Evolutionary conservation across 1,139 yeast genomes (phyloP), one percentile per base, ranked within the genome.

Genomic region (Hyphopichia khmerensis): DNA sequence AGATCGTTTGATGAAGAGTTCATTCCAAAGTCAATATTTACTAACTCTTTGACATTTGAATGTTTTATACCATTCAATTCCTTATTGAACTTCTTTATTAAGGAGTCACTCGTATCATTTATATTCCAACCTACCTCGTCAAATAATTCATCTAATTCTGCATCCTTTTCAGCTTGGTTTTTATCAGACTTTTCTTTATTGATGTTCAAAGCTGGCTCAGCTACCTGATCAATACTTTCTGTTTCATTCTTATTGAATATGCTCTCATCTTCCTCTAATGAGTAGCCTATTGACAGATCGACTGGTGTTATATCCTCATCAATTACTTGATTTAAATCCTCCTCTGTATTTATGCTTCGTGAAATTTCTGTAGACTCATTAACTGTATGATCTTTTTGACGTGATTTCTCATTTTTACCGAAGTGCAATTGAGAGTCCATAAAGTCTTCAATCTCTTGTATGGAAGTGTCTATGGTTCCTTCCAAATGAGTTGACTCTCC

Each of bases 121-220:
- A 82, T 72, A 24, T 77, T 77, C 95, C 96, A 89, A 32, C 80
- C 79, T 23, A 88, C 75, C 47, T 85, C 93, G 29, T 84, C 87
- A 47, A 89, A 72, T 15, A 88, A 64, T 45, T 87, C 91, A 43
- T 79, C 85, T n/a, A 82, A 59, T 46, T 74, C 79, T 0, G 75
- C 61, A 47, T 74, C 79, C 40, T 60, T 69, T 38, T 67, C 70
- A n/a, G 52, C 43, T n/a, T 52, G 50, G 3, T 44, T 39, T 7
- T 47, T 44, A 4, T 40, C 41, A 3, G 40, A 37, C 3, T 44
- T 44, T 6, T 48, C 54, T 40, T 55, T 60, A 14, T 42, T 43
- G 18, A 64, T 53, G 35, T 62, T 61, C 40, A 63, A 53, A 1
- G 54, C 62, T 2, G 52, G 44, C 33, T 56, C 39, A 5, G 8